Conservation (phyloP, 139 green algal species). For the Chlorella ohadii region DNA sequence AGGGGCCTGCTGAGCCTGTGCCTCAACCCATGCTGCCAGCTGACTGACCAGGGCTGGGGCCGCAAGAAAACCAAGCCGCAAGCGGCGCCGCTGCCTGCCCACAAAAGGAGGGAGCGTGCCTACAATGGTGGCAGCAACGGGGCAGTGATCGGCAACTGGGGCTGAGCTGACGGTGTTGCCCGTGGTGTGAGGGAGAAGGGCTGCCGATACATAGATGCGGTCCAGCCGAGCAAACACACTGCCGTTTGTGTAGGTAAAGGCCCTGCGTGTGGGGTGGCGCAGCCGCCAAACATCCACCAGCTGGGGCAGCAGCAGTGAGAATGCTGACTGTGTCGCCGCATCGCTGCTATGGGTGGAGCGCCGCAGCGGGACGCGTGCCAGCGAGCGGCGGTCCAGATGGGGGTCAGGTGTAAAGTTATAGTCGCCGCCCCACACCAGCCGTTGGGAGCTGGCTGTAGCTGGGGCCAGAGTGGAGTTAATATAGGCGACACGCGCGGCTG, state of each 20-base stretch:
- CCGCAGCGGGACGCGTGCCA: background rate
- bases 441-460: background rate
- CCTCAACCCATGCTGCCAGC: background rate
- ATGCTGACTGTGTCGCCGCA: background rate
- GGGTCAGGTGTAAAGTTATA: background rate
- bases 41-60: background rate
- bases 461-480: background rate
- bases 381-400: background rate
- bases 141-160: background rate
- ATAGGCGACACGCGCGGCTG: background rate
- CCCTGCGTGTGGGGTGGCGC: too few relatives aligned
- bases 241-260: background rate
- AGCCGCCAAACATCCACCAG: background rate
- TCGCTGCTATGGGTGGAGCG: background rate
- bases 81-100: background rate
- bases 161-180: background rate
- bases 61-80: background rate
- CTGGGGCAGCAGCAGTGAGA: background rate
- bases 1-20: background rate
- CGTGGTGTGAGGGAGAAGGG: background rate
- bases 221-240: background rate
- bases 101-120: background rate
- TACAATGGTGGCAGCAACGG: background rate
- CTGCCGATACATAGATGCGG: background rate
- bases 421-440: background rate